These are phyloP conservation scores for Kazachstania taianensis DNA, from an alignment of 805 yeast species.

Conservation along the genomic window DNA sequence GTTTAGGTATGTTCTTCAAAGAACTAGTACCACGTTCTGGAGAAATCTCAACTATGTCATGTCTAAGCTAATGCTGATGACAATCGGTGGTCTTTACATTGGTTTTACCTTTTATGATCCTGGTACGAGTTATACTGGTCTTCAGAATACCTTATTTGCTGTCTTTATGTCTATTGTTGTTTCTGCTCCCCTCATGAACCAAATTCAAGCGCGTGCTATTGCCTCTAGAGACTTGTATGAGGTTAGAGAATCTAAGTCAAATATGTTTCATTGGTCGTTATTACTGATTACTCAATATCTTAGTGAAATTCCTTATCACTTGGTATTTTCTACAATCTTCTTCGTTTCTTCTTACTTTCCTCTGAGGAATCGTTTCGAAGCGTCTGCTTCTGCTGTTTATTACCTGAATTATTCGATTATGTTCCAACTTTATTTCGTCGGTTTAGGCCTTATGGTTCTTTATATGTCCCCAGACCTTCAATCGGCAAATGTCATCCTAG, in stretches of 20 bases:
- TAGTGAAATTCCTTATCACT: conserved; percentile 31
- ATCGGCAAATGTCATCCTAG: conserved; percentile 23
- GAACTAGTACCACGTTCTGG: conserved; percentile 26
- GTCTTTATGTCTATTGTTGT: conserved; percentile 32
- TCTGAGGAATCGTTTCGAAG: conserved; percentile 22
- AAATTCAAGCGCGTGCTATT: conserved; percentile 31
- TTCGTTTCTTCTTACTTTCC: conserved; percentile 36
- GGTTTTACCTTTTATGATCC: conserved; percentile 51
- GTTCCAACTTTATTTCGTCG: conserved; percentile 38
- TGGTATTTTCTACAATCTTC: conserved; percentile 23
- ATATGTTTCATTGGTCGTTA: conserved; percentile 34
- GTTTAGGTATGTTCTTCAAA: conserved; percentile 27
- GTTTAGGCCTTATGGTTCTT: conserved; percentile 31
- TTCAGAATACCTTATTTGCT: conserved; percentile 31
- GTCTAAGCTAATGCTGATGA: conserved; percentile 35
- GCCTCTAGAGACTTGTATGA: conserved; percentile 32
- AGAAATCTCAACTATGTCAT: conserved; percentile 34
- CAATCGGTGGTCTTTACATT: conserved; percentile 37
- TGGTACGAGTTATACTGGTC: conserved; percentile 34
- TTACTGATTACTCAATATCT: conserved; percentile 29
- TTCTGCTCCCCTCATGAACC: conserved; percentile 34
- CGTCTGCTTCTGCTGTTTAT: conserved; percentile 38
- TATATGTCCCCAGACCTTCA: conserved; percentile 18
- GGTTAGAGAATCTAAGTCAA: conserved; percentile 33
- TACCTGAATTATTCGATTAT: conserved; percentile 33